phyloP scores from a whole-genome alignment of 768 basidiomycete species.

The Dentipellis sp. region DNA sequence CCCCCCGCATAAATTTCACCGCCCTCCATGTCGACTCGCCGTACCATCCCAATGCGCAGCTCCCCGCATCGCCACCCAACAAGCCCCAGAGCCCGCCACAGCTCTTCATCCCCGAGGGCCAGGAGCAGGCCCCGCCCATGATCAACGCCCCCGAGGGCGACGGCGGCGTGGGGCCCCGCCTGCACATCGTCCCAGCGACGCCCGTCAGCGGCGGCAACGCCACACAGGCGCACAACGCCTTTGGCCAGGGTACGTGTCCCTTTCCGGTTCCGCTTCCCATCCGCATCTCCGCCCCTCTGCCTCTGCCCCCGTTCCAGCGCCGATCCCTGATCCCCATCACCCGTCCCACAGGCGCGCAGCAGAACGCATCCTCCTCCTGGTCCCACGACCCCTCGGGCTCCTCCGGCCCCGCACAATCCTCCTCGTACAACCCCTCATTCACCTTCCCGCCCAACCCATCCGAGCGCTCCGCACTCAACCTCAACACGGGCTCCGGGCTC shows the following conservation, averaged over 20 bases:
- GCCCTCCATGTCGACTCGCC: conserved; percentile 59
- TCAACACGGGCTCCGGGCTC: conserved; percentile 1
- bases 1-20: conserved; percentile 50
- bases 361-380: background rate
- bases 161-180: conserved; percentile 43
- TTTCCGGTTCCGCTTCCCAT: background rate
- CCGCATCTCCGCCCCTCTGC: background rate
- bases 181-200: conserved; percentile 79
- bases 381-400: background rate
- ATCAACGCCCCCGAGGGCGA: conserved; percentile 56
- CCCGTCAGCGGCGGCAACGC: conserved; percentile 48
- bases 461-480: background rate
- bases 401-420: conserved; percentile 9
- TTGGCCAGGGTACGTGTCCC: conserved; percentile 42
- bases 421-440: conserved; percentile 10
- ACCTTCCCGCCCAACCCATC: conserved; percentile 8
- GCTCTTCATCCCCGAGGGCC: conserved; percentile 47
- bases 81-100: conserved; percentile 61
- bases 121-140: conserved; percentile 31
- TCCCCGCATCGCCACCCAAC: conserved; percentile 30
- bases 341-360: background rate
- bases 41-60: conserved; percentile 37
- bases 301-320: background rate
- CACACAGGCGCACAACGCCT: conserved; percentile 44
- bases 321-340: conserved; percentile 1